Percentiles rank a stretch among this genome's conserved stretches.
These are phyloP conservation scores for Naganishia onofrii DNA, from an alignment of 768 basidiomycete genomes.

Conservation along the genomic window DNA sequence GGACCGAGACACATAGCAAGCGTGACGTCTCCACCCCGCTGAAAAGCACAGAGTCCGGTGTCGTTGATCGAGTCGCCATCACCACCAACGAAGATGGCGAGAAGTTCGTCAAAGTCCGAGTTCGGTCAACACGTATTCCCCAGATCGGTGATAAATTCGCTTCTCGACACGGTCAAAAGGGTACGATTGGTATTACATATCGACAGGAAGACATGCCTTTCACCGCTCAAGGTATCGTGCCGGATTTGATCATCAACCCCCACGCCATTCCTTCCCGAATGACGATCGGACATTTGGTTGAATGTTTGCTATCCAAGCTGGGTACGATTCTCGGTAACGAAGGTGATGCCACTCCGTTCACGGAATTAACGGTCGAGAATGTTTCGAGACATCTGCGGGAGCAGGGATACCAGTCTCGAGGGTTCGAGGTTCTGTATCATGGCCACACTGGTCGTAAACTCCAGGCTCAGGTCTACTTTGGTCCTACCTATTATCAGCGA, in stretches of 20 bases:
- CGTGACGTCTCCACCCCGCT: slow-evolving; percentile 96
- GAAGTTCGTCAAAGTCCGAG: slow-evolving; percentile 97
- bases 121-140: slow-evolving; percentile 90
- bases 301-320: slow-evolving; percentile 93
- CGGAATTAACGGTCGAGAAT: slow-evolving; percentile 92
- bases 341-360: slow-evolving; percentile 98
- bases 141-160: slow-evolving; percentile 99
- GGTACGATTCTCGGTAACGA: slow-evolving; percentile 94
- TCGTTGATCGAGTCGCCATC: slow-evolving; percentile 93
- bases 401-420: slow-evolving; percentile 94
- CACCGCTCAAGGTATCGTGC: slow-evolving; percentile 91
- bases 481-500: slow-evolving; percentile 97
- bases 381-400: slow-evolving; percentile 87
- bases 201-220: slow-evolving; percentile 99
- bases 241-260: slow-evolving; percentile 97
- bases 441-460: slow-evolving; percentile 98
- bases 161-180: slow-evolving; percentile 98
- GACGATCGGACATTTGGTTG: slow-evolving; percentile 99
- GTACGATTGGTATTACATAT: slow-evolving; percentile 98
- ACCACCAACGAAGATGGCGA: slow-evolving; percentile 94
- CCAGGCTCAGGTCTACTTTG: slow-evolving; percentile 96
- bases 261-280: slow-evolving; percentile 99
- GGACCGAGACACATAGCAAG: slow-evolving; percentile 86
- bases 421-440: slow-evolving; percentile 97
- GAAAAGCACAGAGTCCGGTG: slow-evolving; percentile 96